Evolutionary conservation across 306 rosid genomes (phyloP).

Genomic region (Fragaria nilgerrensis): DNA sequence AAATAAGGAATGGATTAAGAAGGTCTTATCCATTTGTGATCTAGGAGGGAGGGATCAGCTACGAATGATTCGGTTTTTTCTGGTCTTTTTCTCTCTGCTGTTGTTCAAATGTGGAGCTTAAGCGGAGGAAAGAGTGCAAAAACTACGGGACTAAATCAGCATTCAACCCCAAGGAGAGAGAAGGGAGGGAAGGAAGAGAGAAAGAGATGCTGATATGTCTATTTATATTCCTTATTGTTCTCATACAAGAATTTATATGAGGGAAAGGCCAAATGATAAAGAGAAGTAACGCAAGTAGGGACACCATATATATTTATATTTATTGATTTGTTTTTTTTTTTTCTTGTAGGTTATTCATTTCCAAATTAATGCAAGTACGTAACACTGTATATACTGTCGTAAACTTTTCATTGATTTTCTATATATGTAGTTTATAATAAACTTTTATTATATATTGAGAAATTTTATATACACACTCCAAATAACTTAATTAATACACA

Average conservation of each 20-base stretch:
- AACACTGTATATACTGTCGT: not conserved
- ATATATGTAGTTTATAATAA: too few relatives aligned
- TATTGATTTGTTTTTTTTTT: not conserved
- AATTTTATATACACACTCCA: too few relatives aligned
- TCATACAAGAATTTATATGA: conserved; percentile 31
- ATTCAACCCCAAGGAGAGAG: conserved; percentile 33
- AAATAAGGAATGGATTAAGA: conserved; percentile 55
- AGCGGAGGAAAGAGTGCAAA: conserved; percentile 62
- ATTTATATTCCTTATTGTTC: conserved; percentile 43
- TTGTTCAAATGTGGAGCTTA: conserved; percentile 46
- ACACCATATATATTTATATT: conserved; percentile 3
- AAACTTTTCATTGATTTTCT: not conserved
- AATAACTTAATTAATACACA: too few relatives aligned
- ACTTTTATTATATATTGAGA: too few relatives aligned
- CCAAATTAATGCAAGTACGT: not conserved
- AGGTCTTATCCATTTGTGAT: conserved; percentile 48
- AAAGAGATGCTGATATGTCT: conserved; percentile 49
- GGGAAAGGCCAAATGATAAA: conserved; percentile 35
- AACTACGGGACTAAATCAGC: conserved; percentile 64
- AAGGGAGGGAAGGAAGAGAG: conserved; percentile 33
- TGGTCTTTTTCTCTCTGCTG: conserved; percentile 20
- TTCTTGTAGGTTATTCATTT: not conserved
- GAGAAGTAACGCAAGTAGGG: conserved; percentile 32
- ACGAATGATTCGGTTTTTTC: conserved; percentile 24
- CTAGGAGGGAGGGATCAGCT: conserved; percentile 8